Base-by-base conservation (phyloP, 176 grass and related monocot genomes). In the Aegilops bicornis region DNA sequence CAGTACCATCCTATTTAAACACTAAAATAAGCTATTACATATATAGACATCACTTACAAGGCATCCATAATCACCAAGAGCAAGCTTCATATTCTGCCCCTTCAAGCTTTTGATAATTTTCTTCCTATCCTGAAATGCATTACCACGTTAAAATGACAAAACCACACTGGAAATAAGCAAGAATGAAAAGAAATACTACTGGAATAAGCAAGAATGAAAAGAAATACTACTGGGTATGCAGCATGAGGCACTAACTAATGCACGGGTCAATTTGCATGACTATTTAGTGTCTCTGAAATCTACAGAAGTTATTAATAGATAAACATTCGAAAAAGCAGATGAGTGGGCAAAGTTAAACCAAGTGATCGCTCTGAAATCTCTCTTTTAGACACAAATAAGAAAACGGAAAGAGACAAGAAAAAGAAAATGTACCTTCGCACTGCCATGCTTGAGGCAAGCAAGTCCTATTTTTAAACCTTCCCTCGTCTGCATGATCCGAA, bases 61-160 rank as follows among this genome's bases (percentile, higher is more conserved):
- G 75, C 90, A 96, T 68, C 96, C 96, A 92, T 88, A 92, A 89
- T 98, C 90, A 92, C 87, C 86, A 6, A 94, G 73, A 89, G 91
- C 90, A 82, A 96, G 91, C 82, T 92, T 96, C 86, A 84, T 91
- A 80, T 90, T 64, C 83, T 91, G 82, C 22, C 96, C 92, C 84
- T 98, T 98, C 90, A 98, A 88, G 83, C 91, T 84, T 92, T 98
- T 98, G 78, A 96, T 84, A 45, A 98, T 94, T 69, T 92, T 98
- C 87, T 98, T 96, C 73, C 96, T 94, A 82, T 98, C 96, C 96
- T 98, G 89, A 86, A 93, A 75, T 75, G 66, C 19, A 74, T 64
- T 76, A 79, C 16, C 60, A 71, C 29, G 64, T 73, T 71, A 74
- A 74, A 74, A 54, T 77, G 31, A 52, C 7, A 62, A 79, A 31